Evolutionary conservation across 768 basidiomycete genomes (phyloP).

Genomic region (Pholiota microspora): DNA sequence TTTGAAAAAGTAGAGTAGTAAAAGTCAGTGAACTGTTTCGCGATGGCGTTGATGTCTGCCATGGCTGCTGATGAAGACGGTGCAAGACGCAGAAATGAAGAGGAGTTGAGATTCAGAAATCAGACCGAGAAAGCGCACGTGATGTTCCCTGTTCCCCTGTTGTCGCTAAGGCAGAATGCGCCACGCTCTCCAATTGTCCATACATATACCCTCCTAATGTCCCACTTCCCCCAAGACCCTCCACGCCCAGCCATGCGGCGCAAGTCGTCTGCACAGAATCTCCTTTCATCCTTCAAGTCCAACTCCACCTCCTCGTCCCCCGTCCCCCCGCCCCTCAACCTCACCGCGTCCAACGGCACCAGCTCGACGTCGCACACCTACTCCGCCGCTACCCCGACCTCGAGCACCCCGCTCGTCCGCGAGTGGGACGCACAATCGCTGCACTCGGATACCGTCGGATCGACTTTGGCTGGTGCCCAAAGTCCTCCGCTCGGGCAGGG

Average conservation of each 20-base stretch:
- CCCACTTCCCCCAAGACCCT: conserved; percentile 34
- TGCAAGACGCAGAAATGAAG: conserved; percentile 5
- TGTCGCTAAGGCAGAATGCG: not conserved
- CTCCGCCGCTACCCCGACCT: conserved; percentile 40
- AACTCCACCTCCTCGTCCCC: conserved; percentile 24
- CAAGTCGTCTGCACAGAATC: conserved; percentile 84
- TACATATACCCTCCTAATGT: conserved; percentile 26
- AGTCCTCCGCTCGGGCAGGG: conserved; percentile 56
- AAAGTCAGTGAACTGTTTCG: conserved; percentile 75
- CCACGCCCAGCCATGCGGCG: conserved; percentile 69
- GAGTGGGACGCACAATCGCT: conserved; percentile 78
- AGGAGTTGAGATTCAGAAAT: too few relatives aligned
- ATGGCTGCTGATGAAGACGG: conserved; percentile 35
- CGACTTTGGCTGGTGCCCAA: conserved; percentile 31
- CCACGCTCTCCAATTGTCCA: not conserved
- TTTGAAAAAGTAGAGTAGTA: conserved; percentile 83
- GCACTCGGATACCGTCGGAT: conserved; percentile 42
- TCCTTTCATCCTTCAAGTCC: conserved; percentile 73
- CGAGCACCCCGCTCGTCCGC: conserved; percentile 40
- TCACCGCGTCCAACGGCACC: conserved; percentile 30
- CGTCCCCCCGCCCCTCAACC: conserved; percentile 31
- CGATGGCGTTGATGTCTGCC: conserved; percentile 74
- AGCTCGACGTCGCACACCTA: conserved; percentile 38
- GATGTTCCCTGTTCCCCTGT: not conserved
- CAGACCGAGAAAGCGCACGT: not conserved